Evolutionary conservation across 345 rosid species (phyloP), one percentile per base, ranked within the genome.

Genomic region (Camelina sativa): DNA sequence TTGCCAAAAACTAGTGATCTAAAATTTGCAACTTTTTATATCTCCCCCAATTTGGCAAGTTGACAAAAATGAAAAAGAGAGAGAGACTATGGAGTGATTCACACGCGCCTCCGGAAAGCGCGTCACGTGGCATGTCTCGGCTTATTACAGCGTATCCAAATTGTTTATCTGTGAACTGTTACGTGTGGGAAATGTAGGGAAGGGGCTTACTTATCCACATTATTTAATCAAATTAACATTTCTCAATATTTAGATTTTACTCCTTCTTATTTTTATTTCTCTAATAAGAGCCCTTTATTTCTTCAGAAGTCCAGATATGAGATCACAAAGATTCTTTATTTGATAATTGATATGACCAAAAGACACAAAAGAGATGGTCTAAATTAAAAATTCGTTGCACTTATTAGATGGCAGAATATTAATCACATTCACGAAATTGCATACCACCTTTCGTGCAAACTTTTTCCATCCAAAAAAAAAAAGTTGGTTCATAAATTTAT

Each of bases 121-220:
- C 76, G 80, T 77, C 35, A 71, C 80, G 72, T 77, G 72, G 56
- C 71, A 70, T 70, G 64, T 70, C 66, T 62, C 37, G 1, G 47
- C 23, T 57, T 77, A 10, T 71, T 77, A 71, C 80, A 77, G 80
- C 72, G 76, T 71, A 71, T 71, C 80, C 65, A 77, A 77, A 71
- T 71, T 56, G 80, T 64, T 65, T 57, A 77, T 56, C 62, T 71
- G 44, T 50, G 65, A 77, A 69, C 80, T 77, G 43, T 71, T 77
- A 77, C 80, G 76, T 65, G 72, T 65, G 72, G 67, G 76, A 57
- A 64, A 30, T 46, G 59, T 38, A 71, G 59, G 73, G 30, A 28
- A 28, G 30, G 22, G 30, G 22, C 22, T 55, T 72, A 8, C 38
- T 63, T 58, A 53, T 65, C 73, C 76, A 65, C 73, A 38, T 62